A percentile compares a stretch with the other conserved stretches of the same genome.
These are phyloP conservation scores for Sporothrix dimorphospora DNA, from an alignment of 2,329 filamentous ascomycete genomes.

Conservation along the genomic window DNA sequence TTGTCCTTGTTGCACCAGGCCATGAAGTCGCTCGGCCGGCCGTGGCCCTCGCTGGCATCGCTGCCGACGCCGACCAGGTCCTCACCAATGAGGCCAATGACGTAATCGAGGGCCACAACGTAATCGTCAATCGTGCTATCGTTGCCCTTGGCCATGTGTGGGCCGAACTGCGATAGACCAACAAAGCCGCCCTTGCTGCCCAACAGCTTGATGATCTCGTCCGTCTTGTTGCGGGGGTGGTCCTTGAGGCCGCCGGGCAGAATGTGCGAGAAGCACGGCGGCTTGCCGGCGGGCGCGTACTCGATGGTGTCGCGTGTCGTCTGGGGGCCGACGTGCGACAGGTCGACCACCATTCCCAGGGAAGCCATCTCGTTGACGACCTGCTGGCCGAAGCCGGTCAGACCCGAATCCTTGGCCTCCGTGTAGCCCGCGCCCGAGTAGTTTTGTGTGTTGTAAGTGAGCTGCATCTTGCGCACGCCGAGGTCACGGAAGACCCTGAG, in stretches of 20 bases:
- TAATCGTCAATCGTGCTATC: conserved; percentile 49
- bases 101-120: conserved; percentile 46
- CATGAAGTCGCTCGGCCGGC: conserved; percentile 45
- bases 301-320: conserved; percentile 43
- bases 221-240: conserved; percentile 46
- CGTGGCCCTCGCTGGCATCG: conserved; percentile 46
- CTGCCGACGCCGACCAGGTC: conserved; percentile 45
- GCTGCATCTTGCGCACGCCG: conserved; percentile 48
- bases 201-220: conserved; percentile 43
- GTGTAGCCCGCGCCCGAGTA: conserved; percentile 48
- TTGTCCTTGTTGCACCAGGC: conserved; percentile 49
- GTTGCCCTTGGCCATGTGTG: conserved; percentile 46
- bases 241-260: conserved; percentile 43
- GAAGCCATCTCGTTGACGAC: conserved; percentile 43
- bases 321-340: conserved; percentile 43
- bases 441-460: conserved; percentile 49
- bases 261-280: conserved; percentile 47
- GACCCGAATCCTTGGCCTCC: conserved; percentile 42
- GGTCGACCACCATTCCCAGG: conserved; percentile 44
- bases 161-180: conserved; percentile 46
- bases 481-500: conserved; percentile 46
- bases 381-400: conserved; percentile 44
- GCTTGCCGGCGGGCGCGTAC: conserved; percentile 41
- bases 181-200: conserved; percentile 45
- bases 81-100: conserved; percentile 43